Base-by-base conservation (phyloP, 2,329 filamentous ascomycete species). In the Pseudopyrenochaeta lycopersici region DNA sequence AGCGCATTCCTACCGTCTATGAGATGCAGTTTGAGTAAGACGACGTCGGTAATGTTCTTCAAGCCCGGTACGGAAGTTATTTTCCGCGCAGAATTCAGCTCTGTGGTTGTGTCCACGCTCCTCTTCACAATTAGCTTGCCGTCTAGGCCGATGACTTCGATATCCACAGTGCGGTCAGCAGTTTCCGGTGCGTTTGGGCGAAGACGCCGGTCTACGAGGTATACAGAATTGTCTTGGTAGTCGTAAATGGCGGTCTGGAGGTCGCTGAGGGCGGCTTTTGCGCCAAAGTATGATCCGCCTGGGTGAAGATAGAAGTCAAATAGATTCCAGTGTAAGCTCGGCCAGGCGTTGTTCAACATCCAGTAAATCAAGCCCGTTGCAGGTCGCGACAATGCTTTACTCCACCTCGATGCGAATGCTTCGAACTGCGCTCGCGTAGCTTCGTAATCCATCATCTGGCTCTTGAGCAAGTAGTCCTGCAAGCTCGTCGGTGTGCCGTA, bases 341-440 rank as follows among this genome's bases (percentile, higher is more conserved):
- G 86, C 85, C 86, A 89, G 0, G 86, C 86, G 40, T 82, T 82
- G 59, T 87, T 88, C 47, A 88, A 69, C 86, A 89, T 88, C 86
- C 86, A 89, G 73, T 89, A 89, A 14, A 89, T 82, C 42, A 84
- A 43, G 0, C 86, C 86, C 0, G 85, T 88, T 0, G 85, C 84
- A 0, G 84, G 82, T 2, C 82, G 75, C 1, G 74, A 67, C 1
- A 40, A 9, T 76, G 77, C 54, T 1, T 78, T 78, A 54, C 67
- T 82, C 80, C 85, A 86, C 0, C 78, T 74, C 2, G 81, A 75
- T 0, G 80, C 76, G 62, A 82, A 88, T 0, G 75, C 84, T 64
- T 89, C 86, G 49, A 84, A 86, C 59, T 88, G 76, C 0, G 85
- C 77, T 2, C 85, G 77, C 1, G 83, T 87, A 1, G 85, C 85